Percentiles rank a stretch among this genome's conserved stretches.
Evolutionary conservation across 495 filamentous ascomycete genomes (phyloP).

Genomic region (Podospora bellae-mahoneyi): DNA sequence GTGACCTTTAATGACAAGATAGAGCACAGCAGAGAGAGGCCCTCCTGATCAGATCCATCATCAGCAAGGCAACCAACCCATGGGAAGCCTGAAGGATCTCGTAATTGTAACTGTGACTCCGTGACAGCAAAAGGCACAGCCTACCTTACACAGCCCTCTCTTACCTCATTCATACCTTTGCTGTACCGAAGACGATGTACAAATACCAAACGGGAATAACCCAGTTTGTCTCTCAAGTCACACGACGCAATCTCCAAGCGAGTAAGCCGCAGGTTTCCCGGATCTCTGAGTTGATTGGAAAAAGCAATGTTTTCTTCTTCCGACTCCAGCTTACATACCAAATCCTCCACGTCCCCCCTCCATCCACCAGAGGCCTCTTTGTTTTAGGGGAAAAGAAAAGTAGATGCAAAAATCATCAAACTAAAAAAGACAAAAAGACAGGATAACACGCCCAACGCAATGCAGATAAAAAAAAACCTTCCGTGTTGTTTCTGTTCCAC

Average conservation of each 20-base stretch:
- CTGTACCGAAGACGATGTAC: neutral
- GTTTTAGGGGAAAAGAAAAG: neutral
- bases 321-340: neutral
- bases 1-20: too few relatives aligned
- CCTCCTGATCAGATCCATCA: neutral
- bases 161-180: neutral
- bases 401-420: neutral
- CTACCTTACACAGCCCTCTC: neutral
- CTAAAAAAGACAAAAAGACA: neutral
- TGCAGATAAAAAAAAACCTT: neutral
- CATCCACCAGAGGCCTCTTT: neutral
- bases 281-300: neutral
- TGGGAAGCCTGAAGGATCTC: neutral
- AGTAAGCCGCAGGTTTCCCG: neutral
- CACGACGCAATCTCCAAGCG: slow-evolving; percentile 5
- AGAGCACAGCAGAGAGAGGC: too few relatives aligned
- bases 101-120: neutral
- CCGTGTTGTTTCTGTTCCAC: neutral
- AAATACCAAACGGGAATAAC: neutral
- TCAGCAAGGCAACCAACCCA: neutral
- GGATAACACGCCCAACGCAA: neutral
- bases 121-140: neutral
- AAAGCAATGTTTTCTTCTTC: neutral
- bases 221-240: neutral
- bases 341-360: neutral